Conservation (phyloP, 2,329 filamentous ascomycete species). For the Emmonsia crescens region DNA sequence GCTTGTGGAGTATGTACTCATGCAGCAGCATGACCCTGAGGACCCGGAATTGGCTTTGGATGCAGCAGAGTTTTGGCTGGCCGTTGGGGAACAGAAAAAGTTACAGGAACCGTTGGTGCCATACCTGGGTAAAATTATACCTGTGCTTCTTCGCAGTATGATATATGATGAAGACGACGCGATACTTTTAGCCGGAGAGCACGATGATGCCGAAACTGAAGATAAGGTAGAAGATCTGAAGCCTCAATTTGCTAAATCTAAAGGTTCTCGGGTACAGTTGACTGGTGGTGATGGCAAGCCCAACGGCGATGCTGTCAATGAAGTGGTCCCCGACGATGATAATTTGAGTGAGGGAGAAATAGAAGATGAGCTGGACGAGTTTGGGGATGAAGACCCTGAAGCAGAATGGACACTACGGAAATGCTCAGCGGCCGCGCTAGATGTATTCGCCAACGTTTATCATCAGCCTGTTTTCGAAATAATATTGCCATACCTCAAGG, state of each 20-base stretch:
- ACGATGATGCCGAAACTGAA: conserved; percentile 82
- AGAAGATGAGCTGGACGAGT: conserved; percentile 54
- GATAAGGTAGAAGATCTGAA: conserved; percentile 86
- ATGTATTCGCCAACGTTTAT: conserved; percentile 88
- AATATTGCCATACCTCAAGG: conserved; percentile 83
- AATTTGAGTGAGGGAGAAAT: conserved; percentile 83
- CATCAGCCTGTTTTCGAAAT: conserved; percentile 77
- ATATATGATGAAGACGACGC: conserved; percentile 94
- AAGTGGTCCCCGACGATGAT: conserved; percentile 53
- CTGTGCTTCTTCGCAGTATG: conserved; percentile 87
- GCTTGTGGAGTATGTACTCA: conserved; percentile 84
- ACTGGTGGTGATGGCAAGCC: conserved; percentile 28
- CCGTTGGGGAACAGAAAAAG: conserved; percentile 75
- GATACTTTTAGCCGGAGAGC: conserved; percentile 67
- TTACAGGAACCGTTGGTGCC: conserved; percentile 67
- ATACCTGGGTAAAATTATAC: conserved; percentile 74
- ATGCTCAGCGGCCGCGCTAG: conserved; percentile 88
- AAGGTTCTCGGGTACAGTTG: conserved; percentile 47
- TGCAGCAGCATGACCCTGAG: conserved; percentile 69
- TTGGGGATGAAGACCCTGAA: conserved; percentile 63
- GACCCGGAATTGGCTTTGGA: conserved; percentile 88
- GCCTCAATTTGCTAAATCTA: conserved; percentile 73
- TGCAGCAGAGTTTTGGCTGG: conserved; percentile 95
- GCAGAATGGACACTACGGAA: conserved; percentile 93
- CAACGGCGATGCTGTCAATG: conserved; percentile 35